These are phyloP conservation scores for Fraxinus angustifolia DNA, from an alignment of 305 asterid species.

Conservation along the genomic window DNA sequence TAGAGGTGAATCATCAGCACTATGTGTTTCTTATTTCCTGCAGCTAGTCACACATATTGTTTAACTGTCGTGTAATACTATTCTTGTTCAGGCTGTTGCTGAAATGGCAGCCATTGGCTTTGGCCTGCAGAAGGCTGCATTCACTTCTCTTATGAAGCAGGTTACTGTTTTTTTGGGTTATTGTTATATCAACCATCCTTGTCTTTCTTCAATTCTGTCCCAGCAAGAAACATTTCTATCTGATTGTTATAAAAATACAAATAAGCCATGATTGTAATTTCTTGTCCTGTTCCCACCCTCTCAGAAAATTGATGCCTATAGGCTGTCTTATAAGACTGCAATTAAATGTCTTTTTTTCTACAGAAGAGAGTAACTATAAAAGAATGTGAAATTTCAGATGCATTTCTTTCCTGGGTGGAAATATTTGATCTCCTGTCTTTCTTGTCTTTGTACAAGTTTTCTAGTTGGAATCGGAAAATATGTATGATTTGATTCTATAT, in stretches of 20 bases:
- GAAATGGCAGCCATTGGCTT: slow-evolving; percentile 98
- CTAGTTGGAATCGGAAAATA: neutral
- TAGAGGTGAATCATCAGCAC: slow-evolving; percentile 50
- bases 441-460: neutral
- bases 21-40: slow-evolving; percentile 9
- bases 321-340: neutral
- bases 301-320: neutral
- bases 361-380: neutral
- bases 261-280: neutral
- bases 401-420: slow-evolving; percentile 9
- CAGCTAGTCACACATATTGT: slow-evolving; percentile 11
- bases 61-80: slow-evolving; percentile 13
- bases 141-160: slow-evolving; percentile 95
- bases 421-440: neutral
- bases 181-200: neutral
- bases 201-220: slow-evolving; percentile 19
- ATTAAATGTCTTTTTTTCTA: neutral
- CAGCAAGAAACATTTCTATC: slow-evolving; percentile 8
- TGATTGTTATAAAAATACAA: slow-evolving; percentile 2
- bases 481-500: neutral
- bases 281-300: neutral
- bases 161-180: slow-evolving; percentile 30
- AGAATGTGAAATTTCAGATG: slow-evolving; percentile 13
- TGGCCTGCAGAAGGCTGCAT: slow-evolving; percentile 89
- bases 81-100: slow-evolving; percentile 69